Base-by-base conservation (phyloP, 805 yeast genomes). In the Candida arabinofermentans region DNA sequence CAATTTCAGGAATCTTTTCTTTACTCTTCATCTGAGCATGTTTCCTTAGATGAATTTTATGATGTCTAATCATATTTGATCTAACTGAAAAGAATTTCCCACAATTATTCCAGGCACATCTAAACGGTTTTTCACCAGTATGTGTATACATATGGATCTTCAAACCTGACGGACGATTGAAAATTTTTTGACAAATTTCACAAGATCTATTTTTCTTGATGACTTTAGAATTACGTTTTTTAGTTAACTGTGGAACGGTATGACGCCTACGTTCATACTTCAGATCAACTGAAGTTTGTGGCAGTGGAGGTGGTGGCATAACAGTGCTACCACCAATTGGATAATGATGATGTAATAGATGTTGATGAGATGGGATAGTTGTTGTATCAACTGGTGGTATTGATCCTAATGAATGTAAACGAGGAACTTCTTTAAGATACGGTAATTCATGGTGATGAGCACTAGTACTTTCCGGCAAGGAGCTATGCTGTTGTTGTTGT, bases 141-240 rank as follows among this genome's bases (percentile, higher is more conserved):
- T 88, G 96, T 6, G 86, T 83, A 49, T 86, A 76, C 49, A 74
- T 69, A 61, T 88, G 96, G 4, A 90, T 87, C 48, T 81, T 83
- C 41, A 87, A 67, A 1, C 93, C 86, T 9, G 89, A 81, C 8
- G 95, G 90, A 55, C 95, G 75, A 51, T 86, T 82, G 66, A 88
- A 88, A 40, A 77, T 79, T 59, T 87, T 86, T 36, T 77, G 72
- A 60, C 96, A 87, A 14, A 80, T 72, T 33, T 62, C 67, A 63
- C 71, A 72, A 27, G 52, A 45, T 37, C 59, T 43, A 36, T 49
- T 50, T 39, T 46, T 48, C 33, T 41, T 42, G 10, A 37, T 29
- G 13, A 27, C 36, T 32, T 39, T 45, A 4, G 45, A 41, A 12
- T 23, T 23, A 4, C 39, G 30, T 21, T 40, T 39, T 13, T 24